A percentile compares a stretch with the other conserved stretches of the same genome.
Conservation (phyloP, 1,284 basidiomycete genomes). For the Puccinia coronata region DNA sequence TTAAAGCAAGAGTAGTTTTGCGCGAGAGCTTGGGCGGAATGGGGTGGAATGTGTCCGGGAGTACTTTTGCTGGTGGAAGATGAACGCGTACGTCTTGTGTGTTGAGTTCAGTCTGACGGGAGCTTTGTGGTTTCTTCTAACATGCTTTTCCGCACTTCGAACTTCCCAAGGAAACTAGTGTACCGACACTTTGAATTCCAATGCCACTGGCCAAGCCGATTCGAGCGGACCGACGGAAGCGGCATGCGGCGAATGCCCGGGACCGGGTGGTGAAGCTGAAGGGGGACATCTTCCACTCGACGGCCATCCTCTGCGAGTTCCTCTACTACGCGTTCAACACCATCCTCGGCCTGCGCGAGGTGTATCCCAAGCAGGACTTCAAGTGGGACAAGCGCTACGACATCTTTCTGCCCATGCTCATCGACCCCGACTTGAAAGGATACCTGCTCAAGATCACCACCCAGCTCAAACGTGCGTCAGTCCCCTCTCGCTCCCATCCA, state of each 20-base stretch:
- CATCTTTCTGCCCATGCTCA: constrained; percentile 35
- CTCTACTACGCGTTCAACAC: constrained; percentile 46
- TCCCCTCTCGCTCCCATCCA: neutral
- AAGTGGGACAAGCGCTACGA: constrained; percentile 47
- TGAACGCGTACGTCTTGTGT: no score
- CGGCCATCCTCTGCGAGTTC: constrained; percentile 48
- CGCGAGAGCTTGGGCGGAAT: no score
- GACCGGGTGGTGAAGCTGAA: constrained; percentile 38
- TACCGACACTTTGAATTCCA: neutral
- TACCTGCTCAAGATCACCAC: constrained; percentile 38
- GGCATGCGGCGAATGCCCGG: constrained; percentile 23
- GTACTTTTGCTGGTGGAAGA: no score
- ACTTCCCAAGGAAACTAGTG: no score
- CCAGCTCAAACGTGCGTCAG: constrained; percentile 47
- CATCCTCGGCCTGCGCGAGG: constrained; percentile 34
- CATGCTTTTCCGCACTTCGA: no score
- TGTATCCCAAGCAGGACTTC: constrained; percentile 43
- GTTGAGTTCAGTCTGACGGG: no score
- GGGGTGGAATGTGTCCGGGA: no score
- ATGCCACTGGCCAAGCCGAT: constrained; percentile 50
- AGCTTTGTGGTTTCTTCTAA: no score
- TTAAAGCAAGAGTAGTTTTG: no score
- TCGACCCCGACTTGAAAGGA: constrained; percentile 47
- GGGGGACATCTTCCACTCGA: constrained; percentile 41
- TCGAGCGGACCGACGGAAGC: constrained; percentile 16